Evolutionary conservation across 2,329 filamentous ascomycete genomes (phyloP).

Genomic region (Claviceps sp.): DNA sequence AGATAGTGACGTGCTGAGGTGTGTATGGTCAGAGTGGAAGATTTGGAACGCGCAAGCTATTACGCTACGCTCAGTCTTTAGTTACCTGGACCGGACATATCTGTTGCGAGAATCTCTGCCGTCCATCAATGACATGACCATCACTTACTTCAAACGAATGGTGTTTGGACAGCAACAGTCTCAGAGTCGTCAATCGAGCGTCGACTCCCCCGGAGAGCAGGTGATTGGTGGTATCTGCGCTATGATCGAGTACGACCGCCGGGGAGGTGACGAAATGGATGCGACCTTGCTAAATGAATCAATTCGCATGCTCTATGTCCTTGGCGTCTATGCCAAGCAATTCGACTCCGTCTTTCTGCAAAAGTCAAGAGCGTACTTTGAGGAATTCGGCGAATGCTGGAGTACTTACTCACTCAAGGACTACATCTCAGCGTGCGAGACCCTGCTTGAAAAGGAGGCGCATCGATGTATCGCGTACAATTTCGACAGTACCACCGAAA

Average conservation of each 20-base stretch:
- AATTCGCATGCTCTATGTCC: slow-evolving; percentile 72
- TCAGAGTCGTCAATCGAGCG: neutral
- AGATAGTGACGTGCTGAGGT: slow-evolving; percentile 50
- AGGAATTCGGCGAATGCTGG: slow-evolving; percentile 53
- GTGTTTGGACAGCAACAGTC: slow-evolving; percentile 24
- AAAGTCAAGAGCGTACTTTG: slow-evolving; percentile 54
- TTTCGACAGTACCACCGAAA: slow-evolving; percentile 71
- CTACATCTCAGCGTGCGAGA: slow-evolving; percentile 60
- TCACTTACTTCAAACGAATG: slow-evolving; percentile 57
- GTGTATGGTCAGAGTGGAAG: slow-evolving; percentile 49
- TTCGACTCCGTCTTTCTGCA: slow-evolving; percentile 69
- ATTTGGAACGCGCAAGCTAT: slow-evolving; percentile 62
- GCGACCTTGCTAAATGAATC: slow-evolving; percentile 55
- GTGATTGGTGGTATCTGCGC: slow-evolving; percentile 50
- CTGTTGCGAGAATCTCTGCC: slow-evolving; percentile 57
- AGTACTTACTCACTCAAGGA: slow-evolving; percentile 52
- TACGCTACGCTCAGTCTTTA: slow-evolving; percentile 77
- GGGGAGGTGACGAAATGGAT: slow-evolving; percentile 42
- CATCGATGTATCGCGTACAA: slow-evolving; percentile 67
- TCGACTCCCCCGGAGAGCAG: slow-evolving; percentile 15
- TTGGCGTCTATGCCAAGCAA: slow-evolving; percentile 62
- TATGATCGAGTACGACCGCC: slow-evolving; percentile 60
- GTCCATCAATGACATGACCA: slow-evolving; percentile 70
- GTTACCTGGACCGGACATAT: slow-evolving; percentile 85
- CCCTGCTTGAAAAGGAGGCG: slow-evolving; percentile 59